Evolutionary conservation across 1,284 basidiomycete genomes (phyloP).

Genomic region (Cryptococcus sp.): DNA sequence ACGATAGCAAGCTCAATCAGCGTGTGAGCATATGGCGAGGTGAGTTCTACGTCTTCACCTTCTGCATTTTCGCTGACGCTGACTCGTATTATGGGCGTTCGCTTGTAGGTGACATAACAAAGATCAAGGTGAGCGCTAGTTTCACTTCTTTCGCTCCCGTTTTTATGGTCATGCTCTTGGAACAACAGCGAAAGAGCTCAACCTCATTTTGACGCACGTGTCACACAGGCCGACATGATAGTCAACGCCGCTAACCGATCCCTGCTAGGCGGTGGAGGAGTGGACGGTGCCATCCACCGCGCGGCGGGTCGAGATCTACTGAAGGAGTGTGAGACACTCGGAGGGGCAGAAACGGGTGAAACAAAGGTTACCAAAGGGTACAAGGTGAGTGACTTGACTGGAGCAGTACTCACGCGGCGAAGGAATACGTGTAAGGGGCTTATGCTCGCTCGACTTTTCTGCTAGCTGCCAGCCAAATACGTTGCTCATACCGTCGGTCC

Average conservation of each 20-base stretch:
- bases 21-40: slow-evolving; percentile 44
- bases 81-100: neutral
- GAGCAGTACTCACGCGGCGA: too few relatives aligned
- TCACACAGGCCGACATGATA: slow-evolving; percentile 64
- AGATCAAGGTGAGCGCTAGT: slow-evolving; percentile 35
- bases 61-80: neutral
- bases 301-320: slow-evolving; percentile 76
- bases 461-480: slow-evolving; percentile 59
- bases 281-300: slow-evolving; percentile 61
- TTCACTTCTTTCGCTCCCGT: neutral
- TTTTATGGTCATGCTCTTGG: neutral
- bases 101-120: slow-evolving; percentile 48
- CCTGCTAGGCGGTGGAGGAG: slow-evolving; percentile 65
- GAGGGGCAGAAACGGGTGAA: slow-evolving; percentile 78
- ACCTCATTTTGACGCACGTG: neutral
- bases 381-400: slow-evolving; percentile 33
- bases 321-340: slow-evolving; percentile 67
- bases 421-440: neutral
- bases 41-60: slow-evolving; percentile 10
- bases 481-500: slow-evolving; percentile 93
- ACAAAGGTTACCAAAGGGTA: slow-evolving; percentile 53
- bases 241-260: slow-evolving; percentile 84
- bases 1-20: slow-evolving; percentile 27
- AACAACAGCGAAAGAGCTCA: neutral
- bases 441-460: neutral